Evolutionary conservation across 2,329 filamentous ascomycete genomes (phyloP).

Genomic region (Pezicula neosporulosa): DNA sequence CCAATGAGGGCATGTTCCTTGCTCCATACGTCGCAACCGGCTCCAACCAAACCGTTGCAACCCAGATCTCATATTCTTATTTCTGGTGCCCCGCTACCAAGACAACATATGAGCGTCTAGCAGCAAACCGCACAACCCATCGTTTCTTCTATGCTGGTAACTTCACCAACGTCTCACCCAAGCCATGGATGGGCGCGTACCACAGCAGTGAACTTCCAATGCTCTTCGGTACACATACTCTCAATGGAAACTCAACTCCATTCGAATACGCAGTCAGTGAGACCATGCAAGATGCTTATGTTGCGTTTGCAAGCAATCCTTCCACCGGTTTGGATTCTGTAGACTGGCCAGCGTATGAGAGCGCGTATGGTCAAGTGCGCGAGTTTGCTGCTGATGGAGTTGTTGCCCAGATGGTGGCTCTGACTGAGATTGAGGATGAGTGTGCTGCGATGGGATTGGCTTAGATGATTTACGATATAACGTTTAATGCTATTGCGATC

Average conservation of each 20-base stretch:
- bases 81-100: background rate
- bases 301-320: constrained; percentile 6
- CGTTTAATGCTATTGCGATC: too few species aligned
- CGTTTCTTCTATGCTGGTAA: constrained; percentile 5
- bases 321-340: background rate
- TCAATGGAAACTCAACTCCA: constrained; percentile 23
- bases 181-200: constrained; percentile 1
- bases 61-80: background rate
- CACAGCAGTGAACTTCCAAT: constrained; percentile 3
- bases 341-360: background rate
- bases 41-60: background rate
- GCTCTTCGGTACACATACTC: constrained; percentile 30
- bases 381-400: background rate
- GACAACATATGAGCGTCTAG: background rate
- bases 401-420: background rate
- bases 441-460: background rate
- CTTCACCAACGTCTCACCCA: constrained; percentile 8
- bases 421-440: background rate
- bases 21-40: background rate
- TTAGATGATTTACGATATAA: too few species aligned
- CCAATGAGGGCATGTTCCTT: constrained; percentile 11
- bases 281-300: constrained; percentile 21
- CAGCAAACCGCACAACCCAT: background rate
- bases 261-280: constrained; percentile 24
- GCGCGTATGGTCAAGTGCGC: background rate